These are phyloP conservation scores for Saturnispora ahearnii DNA, from an alignment of 805 yeast species.

Conservation along the genomic window DNA sequence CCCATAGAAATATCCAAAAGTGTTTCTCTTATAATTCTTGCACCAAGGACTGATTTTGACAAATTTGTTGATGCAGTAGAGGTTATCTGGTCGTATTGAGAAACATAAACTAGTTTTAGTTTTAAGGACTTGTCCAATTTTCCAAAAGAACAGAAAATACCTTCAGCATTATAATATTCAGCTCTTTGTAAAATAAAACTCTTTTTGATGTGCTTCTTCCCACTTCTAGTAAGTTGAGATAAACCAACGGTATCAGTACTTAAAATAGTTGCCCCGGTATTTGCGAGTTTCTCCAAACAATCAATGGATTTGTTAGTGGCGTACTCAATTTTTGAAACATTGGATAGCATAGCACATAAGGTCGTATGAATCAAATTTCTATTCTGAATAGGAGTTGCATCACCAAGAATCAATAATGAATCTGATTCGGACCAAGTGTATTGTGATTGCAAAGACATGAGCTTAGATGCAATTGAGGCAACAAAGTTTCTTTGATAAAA, in stretches of 20 bases:
- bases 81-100: conserved; percentile 13
- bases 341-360: conserved; percentile 32
- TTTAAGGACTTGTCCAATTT: conserved; percentile 16
- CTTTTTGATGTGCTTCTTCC: conserved; percentile 14
- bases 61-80: conserved; percentile 26
- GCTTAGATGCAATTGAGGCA: conserved; percentile 28
- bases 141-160: conserved; percentile 36
- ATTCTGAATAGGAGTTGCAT: conserved; percentile 7
- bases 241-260: conserved; percentile 19
- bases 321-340: conserved; percentile 23
- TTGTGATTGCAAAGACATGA: conserved; percentile 25
- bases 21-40: conserved; percentile 45
- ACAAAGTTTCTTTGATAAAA: conserved; percentile 30
- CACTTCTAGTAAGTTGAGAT: conserved; percentile 6
- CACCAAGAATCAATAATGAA: conserved; percentile 16
- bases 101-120: conserved; percentile 36
- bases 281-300: conserved; percentile 11
- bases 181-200: conserved; percentile 29
- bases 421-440: conserved; percentile 24
- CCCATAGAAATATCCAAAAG: conserved; percentile 42
- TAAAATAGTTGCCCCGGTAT: conserved; percentile 27
- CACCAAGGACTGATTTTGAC: conserved; percentile 37
- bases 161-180: conserved; percentile 37
- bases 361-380: conserved; percentile 29
- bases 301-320: conserved; percentile 8